Percentiles rank a stretch among this genome's conserved stretches.
These are phyloP conservation scores for Prunus davidiana DNA, from an alignment of 306 rosid genomes.

Conservation along the genomic window DNA sequence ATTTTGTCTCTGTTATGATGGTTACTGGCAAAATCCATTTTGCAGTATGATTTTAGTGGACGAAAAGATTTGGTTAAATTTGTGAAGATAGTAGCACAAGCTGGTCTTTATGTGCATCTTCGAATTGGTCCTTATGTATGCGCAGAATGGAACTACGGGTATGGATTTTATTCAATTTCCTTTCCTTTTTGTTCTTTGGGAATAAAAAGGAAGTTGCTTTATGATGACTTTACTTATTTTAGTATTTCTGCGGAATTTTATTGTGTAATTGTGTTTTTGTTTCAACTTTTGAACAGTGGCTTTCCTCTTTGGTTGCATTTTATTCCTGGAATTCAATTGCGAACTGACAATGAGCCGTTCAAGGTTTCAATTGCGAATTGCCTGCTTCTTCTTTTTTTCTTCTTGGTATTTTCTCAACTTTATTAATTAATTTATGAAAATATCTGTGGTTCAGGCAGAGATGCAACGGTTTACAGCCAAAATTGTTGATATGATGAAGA, in stretches of 20 bases:
- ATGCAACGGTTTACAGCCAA: conserved; percentile 83
- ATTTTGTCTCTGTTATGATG: neutral
- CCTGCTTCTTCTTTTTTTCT: neutral
- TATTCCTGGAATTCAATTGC: conserved; percentile 66
- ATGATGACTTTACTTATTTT: neutral
- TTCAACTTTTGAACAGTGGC: conserved; percentile 53
- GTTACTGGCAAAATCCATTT: conserved; percentile 10
- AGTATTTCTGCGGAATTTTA: neutral
- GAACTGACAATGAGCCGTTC: conserved; percentile 80
- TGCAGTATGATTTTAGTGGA: conserved; percentile 77
- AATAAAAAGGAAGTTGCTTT: neutral
- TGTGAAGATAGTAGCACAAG: conserved; percentile 73
- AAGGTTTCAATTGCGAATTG: conserved; percentile 40
- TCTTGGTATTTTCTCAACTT: neutral
- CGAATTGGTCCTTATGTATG: conserved; percentile 95
- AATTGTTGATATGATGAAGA: conserved; percentile 79
- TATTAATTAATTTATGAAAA: conserved; percentile 4
- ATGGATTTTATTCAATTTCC: neutral
- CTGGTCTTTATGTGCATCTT: conserved; percentile 79
- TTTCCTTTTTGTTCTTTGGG: neutral
- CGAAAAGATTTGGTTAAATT: conserved; percentile 71
- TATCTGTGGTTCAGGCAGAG: conserved; percentile 61
- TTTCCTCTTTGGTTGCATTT: conserved; percentile 92
- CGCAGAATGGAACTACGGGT: conserved; percentile 99
- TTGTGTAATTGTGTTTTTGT: neutral